Evolutionary conservation across 2,329 filamentous ascomycete genomes (phyloP).

Genomic region (Xylariaceae sp.): DNA sequence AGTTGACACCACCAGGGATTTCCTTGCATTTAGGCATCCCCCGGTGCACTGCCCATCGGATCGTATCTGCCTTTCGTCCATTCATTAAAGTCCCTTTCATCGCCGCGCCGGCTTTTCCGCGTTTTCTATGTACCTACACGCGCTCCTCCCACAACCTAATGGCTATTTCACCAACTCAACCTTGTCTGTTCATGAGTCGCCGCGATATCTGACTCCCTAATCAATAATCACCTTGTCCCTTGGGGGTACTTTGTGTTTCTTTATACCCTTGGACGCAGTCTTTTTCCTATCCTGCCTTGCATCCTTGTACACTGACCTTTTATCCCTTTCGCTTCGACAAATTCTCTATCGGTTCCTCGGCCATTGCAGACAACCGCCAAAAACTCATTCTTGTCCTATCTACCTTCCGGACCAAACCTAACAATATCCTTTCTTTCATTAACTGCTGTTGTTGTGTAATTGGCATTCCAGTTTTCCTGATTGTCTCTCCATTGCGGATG

Average conservation of each 20-base stretch:
- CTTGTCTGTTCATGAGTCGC: not conserved
- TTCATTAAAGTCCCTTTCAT: conserved; percentile 7
- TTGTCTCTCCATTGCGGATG: not conserved
- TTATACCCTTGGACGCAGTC: not conserved
- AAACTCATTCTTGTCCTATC: not conserved
- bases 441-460: not conserved
- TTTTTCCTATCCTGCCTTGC: not conserved
- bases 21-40: conserved; percentile 9
- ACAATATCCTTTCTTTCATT: not conserved
- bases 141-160: not conserved
- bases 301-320: not conserved
- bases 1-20: conserved; percentile 1
- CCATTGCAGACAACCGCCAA: not conserved
- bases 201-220: conserved; percentile 1
- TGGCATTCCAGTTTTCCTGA: not conserved
- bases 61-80: not conserved
- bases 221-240: conserved; percentile 1
- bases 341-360: not conserved
- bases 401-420: not conserved
- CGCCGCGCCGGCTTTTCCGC: not conserved
- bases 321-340: not conserved
- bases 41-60: conserved; percentile 11
- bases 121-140: not conserved
- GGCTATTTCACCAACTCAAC: not conserved
- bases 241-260: not conserved